Evolutionary conservation across 805 yeast genomes (phyloP).

Genomic region (Lachancea dasiensis): DNA sequence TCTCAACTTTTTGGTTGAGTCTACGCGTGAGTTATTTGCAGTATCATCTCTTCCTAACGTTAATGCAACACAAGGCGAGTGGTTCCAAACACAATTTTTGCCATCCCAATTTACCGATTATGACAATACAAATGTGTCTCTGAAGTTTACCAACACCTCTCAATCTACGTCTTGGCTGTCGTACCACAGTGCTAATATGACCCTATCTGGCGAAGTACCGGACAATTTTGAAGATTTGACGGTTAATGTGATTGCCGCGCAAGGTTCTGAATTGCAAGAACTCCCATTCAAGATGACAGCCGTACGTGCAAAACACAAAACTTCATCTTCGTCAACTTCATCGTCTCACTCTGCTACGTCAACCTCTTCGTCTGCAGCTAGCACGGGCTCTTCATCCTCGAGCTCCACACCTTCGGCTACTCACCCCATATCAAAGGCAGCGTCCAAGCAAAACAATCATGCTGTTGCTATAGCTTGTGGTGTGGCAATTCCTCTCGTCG

Average conservation of each 20-base stretch:
- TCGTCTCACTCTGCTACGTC: slow-evolving; percentile 23
- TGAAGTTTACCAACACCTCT: slow-evolving; percentile 33
- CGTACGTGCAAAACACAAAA: slow-evolving; percentile 28
- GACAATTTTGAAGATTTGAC: slow-evolving; percentile 36
- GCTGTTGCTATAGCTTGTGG: slow-evolving; percentile 86
- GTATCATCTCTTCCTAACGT: slow-evolving; percentile 46
- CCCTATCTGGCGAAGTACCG: slow-evolving; percentile 67
- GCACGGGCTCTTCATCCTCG: slow-evolving; percentile 19
- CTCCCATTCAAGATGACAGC: slow-evolving; percentile 50
- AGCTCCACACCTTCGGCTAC: slow-evolving; percentile 26
- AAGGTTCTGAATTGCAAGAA: slow-evolving; percentile 34
- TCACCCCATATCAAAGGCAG: slow-evolving; percentile 13
- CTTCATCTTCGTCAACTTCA: slow-evolving; percentile 25
- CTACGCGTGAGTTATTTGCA: slow-evolving; percentile 51
- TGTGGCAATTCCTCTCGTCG: slow-evolving; percentile 67
- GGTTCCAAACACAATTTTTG: slow-evolving; percentile 50
- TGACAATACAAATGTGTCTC: slow-evolving; percentile 43
- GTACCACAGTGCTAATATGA: slow-evolving; percentile 52
- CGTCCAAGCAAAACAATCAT: slow-evolving; percentile 35
- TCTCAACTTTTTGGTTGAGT: slow-evolving; percentile 51
- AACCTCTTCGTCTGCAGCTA: slow-evolving; percentile 30
- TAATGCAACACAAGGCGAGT: slow-evolving; percentile 63
- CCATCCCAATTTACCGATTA: slow-evolving; percentile 52
- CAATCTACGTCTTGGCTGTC: slow-evolving; percentile 55
- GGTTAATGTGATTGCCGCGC: slow-evolving; percentile 39